These are phyloP conservation scores for Rhizopogon roseolus DNA, from an alignment of 768 basidiomycete species.

Conservation along the genomic window DNA sequence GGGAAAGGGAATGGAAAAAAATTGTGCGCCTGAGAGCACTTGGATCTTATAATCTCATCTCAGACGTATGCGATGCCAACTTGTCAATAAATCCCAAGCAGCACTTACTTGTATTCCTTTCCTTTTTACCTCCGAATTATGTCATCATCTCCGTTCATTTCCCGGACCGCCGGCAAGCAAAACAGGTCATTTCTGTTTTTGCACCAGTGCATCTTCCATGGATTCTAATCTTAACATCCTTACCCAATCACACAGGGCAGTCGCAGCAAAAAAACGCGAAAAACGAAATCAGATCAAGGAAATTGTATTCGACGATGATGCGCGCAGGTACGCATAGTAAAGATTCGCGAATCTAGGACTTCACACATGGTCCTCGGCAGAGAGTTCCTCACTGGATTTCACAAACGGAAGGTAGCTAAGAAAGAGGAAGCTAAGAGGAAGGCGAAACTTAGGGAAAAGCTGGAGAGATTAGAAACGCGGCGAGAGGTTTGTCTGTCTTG, in stretches of 20 bases:
- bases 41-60: conserved; percentile 22
- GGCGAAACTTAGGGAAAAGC: conserved; percentile 73
- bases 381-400: conserved; percentile 90
- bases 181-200: conserved; percentile 11
- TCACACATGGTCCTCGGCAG: conserved; percentile 32
- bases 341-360: neutral
- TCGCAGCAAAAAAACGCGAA: conserved; percentile 64
- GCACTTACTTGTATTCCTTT: conserved; percentile 6
- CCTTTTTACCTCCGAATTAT: conserved; percentile 3
- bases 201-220: conserved; percentile 22
- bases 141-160: conserved; percentile 1
- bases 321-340: conserved; percentile 52
- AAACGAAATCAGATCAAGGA: conserved; percentile 69
- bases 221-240: conserved; percentile 48
- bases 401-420: conserved; percentile 86
- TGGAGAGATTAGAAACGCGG: conserved; percentile 67
- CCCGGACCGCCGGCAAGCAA: conserved; percentile 9
- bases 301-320: conserved; percentile 82
- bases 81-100: conserved; percentile 1
- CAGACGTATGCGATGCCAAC: conserved; percentile 8
- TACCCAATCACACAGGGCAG: conserved; percentile 57
- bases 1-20: conserved; percentile 19
- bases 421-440: conserved; percentile 71
- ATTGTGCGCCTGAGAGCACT: conserved; percentile 29
- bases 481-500: conserved; percentile 56